Evolutionary conservation across 164 flowering plant species (phyloP).

Genomic region (Umbellularia californica): DNA sequence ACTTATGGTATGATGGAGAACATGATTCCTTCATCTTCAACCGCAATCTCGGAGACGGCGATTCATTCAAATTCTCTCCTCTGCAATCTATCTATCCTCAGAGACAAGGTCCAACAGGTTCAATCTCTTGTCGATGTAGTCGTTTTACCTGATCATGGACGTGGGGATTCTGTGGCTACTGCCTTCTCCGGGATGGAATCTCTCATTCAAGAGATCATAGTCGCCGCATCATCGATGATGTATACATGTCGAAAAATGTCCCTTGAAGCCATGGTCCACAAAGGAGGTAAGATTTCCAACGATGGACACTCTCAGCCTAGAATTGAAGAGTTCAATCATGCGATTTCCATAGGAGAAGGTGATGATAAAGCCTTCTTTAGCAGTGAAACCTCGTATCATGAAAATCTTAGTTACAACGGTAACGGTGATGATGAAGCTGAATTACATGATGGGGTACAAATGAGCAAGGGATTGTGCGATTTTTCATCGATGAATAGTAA

Average conservation of each 20-base stretch:
- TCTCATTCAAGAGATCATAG: slow-evolving; percentile 53
- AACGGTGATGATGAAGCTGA: slow-evolving; percentile 3
- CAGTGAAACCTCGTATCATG: slow-evolving; percentile 9
- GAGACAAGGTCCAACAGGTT: slow-evolving; percentile 51
- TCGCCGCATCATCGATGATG: slow-evolving; percentile 65
- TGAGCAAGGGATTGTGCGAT: slow-evolving; percentile 1
- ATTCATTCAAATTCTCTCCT: slow-evolving; percentile 35
- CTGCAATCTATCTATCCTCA: slow-evolving; percentile 47
- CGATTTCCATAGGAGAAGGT: slow-evolving; percentile 12
- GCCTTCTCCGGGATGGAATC: slow-evolving; percentile 37
- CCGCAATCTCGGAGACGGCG: slow-evolving; percentile 2
- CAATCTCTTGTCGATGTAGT: slow-evolving; percentile 40
- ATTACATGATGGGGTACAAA: neutral
- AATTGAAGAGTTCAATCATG: neutral
- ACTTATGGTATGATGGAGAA: slow-evolving; percentile 19
- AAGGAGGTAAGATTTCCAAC: neutral
- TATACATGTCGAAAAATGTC: slow-evolving; percentile 56
- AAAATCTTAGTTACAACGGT: neutral
- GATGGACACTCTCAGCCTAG: slow-evolving; percentile 1
- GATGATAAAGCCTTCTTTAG: slow-evolving; percentile 15
- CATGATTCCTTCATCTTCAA: slow-evolving; percentile 14
- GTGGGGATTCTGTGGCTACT: slow-evolving; percentile 28
- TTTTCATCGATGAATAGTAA: slow-evolving; percentile 15
- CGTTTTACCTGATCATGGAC: slow-evolving; percentile 21
- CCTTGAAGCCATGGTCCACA: neutral